These are phyloP conservation scores for Hemisphaericaspora xylofermentans DNA, from an alignment of 1,139 yeast genomes.

Conservation along the genomic window DNA sequence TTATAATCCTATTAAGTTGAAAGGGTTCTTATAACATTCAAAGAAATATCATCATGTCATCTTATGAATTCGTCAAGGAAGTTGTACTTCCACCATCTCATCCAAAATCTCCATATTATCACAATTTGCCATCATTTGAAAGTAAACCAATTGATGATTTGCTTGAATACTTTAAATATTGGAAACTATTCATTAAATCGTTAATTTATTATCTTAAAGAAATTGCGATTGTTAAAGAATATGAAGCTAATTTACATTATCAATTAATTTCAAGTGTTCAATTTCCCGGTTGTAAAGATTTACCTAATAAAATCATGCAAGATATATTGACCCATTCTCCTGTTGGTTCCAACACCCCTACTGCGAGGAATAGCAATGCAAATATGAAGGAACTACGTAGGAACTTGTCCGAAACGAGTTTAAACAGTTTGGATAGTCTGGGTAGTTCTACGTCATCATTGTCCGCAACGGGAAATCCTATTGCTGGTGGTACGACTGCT, in stretches of 20 bases:
- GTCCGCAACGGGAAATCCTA: constrained; percentile 1
- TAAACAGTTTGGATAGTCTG: constrained; percentile 6
- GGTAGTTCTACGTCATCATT: background rate
- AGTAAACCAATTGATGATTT: constrained; percentile 51
- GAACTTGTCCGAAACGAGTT: constrained; percentile 19
- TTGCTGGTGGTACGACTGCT: too few relatives aligned
- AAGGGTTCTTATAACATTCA: too few relatives aligned
- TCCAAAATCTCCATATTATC: constrained; percentile 39
- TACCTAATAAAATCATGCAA: constrained; percentile 24
- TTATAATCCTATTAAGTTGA: background rate
- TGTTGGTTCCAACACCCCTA: constrained; percentile 20
- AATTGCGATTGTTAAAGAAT: constrained; percentile 63
- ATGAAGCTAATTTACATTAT: constrained; percentile 61
- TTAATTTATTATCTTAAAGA: constrained; percentile 62
- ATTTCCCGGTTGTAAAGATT: constrained; percentile 49
- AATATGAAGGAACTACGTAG: constrained; percentile 22
- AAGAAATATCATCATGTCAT: background rate
- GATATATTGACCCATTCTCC: constrained; percentile 8
- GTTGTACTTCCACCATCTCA: constrained; percentile 36
- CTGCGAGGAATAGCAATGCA: too few relatives aligned
- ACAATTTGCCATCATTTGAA: constrained; percentile 40
- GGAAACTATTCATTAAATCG: constrained; percentile 70
- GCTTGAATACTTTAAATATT: constrained; percentile 59
- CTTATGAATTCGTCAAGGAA: constrained; percentile 26
- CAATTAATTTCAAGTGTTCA: constrained; percentile 63